Percentiles rank a stretch among this genome's conserved stretches.
These are phyloP conservation scores for Solanum corneliomulleri DNA, from an alignment of 257 asterid genomes.

Conservation along the genomic window DNA sequence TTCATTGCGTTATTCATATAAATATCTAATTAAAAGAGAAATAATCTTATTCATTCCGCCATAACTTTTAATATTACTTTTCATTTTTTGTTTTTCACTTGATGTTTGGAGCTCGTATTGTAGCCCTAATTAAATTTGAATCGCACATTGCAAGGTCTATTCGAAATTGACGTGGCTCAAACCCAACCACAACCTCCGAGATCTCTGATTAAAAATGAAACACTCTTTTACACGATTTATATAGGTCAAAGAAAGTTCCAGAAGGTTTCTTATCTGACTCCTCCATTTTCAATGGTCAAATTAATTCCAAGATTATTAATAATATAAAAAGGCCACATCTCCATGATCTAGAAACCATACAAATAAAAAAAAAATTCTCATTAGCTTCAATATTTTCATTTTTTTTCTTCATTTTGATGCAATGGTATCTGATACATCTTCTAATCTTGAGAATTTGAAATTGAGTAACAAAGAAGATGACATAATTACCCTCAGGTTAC, in stretches of 20 bases:
- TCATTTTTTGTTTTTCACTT: too few relatives aligned
- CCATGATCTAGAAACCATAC: background rate
- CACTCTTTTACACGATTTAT: background rate
- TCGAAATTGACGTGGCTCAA: background rate
- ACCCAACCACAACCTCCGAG: rapidly evolving
- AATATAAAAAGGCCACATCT: background rate
- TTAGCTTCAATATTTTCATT: background rate
- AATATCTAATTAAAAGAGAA: too few relatives aligned
- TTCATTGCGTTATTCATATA: too few relatives aligned
- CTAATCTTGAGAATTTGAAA: background rate
- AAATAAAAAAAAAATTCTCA: background rate
- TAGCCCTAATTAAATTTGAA: too few relatives aligned
- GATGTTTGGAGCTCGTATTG: too few relatives aligned
- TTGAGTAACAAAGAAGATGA: background rate
- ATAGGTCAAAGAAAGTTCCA: background rate
- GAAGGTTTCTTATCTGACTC: background rate
- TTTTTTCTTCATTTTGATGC: background rate
- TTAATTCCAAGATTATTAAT: background rate
- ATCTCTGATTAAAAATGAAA: background rate
- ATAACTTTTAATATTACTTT: too few relatives aligned
- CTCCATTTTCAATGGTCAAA: background rate
- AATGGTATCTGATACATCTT: background rate
- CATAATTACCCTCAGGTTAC: constrained; percentile 38
- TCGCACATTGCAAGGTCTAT: too few relatives aligned
- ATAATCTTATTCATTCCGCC: too few relatives aligned